These are phyloP conservation scores for Gardenia jasminoides DNA, from an alignment of 257 asterid genomes.

Conservation along the genomic window DNA sequence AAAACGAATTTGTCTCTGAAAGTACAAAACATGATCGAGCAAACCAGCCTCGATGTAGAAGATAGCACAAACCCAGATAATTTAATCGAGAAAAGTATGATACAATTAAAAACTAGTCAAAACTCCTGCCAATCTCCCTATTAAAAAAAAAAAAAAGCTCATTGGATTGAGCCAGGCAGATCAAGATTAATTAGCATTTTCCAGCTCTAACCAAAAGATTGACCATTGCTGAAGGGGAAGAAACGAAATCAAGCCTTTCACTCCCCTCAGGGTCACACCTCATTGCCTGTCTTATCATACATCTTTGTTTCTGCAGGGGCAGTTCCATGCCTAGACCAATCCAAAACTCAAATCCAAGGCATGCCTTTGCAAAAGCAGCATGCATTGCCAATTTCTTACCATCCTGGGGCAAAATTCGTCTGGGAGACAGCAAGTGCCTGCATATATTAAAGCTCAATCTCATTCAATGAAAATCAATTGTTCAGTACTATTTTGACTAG, in stretches of 20 bases:
- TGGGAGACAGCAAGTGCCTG: background rate
- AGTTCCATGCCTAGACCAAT: background rate
- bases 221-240: background rate
- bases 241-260: background rate
- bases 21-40: too few relatives aligned
- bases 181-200: background rate
- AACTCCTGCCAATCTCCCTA: background rate
- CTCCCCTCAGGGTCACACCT: too few relatives aligned
- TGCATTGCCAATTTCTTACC: background rate
- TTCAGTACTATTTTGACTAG: background rate
- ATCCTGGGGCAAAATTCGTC: background rate
- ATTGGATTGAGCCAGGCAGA: background rate
- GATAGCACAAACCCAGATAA: background rate
- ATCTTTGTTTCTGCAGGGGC: background rate
- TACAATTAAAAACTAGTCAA: background rate
- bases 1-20: too few relatives aligned
- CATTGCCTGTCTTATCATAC: background rate
- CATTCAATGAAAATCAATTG: background rate
- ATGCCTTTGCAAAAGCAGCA: background rate
- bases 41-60: background rate
- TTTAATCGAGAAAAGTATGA: background rate
- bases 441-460: background rate
- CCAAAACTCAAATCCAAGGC: background rate
- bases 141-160: background rate
- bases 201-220: background rate